These are phyloP conservation scores for Phaeosphaeriaceae sp. DNA, from an alignment of 2,329 filamentous ascomycete genomes.

Conservation along the genomic window DNA sequence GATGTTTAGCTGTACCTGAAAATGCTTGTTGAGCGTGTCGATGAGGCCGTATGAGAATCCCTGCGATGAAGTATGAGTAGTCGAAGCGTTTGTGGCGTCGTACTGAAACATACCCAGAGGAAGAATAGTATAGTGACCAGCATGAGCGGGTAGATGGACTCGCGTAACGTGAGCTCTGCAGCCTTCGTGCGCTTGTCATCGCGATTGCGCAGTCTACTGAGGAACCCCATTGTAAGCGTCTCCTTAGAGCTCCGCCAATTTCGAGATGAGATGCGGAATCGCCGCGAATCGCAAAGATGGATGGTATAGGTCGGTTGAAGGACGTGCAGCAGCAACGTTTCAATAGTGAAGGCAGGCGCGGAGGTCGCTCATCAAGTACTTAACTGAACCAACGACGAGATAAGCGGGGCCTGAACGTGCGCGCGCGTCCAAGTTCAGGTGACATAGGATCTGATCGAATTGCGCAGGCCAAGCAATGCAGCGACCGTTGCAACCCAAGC, in stretches of 20 bases:
- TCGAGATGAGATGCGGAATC: neutral
- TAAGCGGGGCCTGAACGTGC: slow-evolving; percentile 10
- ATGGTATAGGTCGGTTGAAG: neutral
- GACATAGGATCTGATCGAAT: neutral
- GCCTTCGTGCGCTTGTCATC: slow-evolving; percentile 59
- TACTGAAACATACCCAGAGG: slow-evolving; percentile 58
- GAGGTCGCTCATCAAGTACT: slow-evolving; percentile 3
- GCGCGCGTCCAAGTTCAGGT: slow-evolving; percentile 10
- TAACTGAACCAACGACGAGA: neutral
- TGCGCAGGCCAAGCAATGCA: slow-evolving; percentile 11
- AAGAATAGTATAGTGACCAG: slow-evolving; percentile 73
- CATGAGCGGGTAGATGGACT: slow-evolving; percentile 71
- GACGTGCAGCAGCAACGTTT: neutral
- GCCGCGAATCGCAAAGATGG: neutral
- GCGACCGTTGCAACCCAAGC: slow-evolving; percentile 23
- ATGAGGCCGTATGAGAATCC: slow-evolving; percentile 65
- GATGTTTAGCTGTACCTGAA: slow-evolving; percentile 54
- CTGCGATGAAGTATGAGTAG: slow-evolving; percentile 24
- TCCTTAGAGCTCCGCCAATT: neutral
- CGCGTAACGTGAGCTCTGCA: slow-evolving; percentile 69
- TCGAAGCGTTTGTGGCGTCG: neutral
- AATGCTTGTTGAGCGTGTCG: slow-evolving; percentile 61
- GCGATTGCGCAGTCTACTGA: slow-evolving; percentile 40
- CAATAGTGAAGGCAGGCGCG: neutral
- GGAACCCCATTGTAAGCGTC: slow-evolving; percentile 35